A percentile compares a stretch with the other conserved stretches of the same genome.
Evolutionary conservation across 108 stramenopile species (phyloP).

Genomic region (Tribonema minus): DNA sequence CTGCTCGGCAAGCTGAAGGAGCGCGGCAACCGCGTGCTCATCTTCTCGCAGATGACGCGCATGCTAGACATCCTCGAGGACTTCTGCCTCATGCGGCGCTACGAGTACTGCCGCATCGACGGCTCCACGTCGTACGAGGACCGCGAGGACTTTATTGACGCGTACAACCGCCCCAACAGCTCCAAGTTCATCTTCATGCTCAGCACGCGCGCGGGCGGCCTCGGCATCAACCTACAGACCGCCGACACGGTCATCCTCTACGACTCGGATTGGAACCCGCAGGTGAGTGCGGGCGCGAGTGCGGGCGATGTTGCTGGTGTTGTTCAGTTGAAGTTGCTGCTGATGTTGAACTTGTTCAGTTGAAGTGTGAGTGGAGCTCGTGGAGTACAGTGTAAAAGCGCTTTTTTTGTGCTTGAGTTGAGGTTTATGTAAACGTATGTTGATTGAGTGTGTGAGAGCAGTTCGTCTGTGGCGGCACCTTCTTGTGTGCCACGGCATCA

Average conservation of each 20-base stretch:
- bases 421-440: too few species aligned
- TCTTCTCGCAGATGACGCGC: slow-evolving; percentile 95
- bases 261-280: slow-evolving; percentile 99
- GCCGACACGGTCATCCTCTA: slow-evolving; percentile 98
- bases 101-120: slow-evolving; percentile 84
- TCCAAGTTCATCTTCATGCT: slow-evolving; percentile 86
- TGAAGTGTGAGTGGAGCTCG: too few species aligned
- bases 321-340: too few species aligned
- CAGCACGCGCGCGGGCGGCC: slow-evolving; percentile 90
- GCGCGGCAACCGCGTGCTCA: slow-evolving; percentile 78
- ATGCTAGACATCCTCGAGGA: slow-evolving; percentile 85
- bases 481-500: too few species aligned
- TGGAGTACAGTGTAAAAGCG: background rate
- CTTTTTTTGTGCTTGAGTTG: too few species aligned
- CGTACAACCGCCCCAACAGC: slow-evolving; percentile 72
- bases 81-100: slow-evolving; percentile 66
- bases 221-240: slow-evolving; percentile 85
- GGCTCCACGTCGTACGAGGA: slow-evolving; percentile 93
- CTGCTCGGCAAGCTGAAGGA: slow-evolving; percentile 60
- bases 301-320: too few species aligned
- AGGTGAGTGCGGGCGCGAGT: slow-evolving; percentile 45
- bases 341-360: too few species aligned
- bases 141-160: slow-evolving; percentile 87
- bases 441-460: too few species aligned
- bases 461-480: too few species aligned